A percentile compares a stretch with the other conserved stretches of the same genome.
Conservation (phyloP, 1,284 basidiomycete species). For the Boletus semigastroideus region DNA sequence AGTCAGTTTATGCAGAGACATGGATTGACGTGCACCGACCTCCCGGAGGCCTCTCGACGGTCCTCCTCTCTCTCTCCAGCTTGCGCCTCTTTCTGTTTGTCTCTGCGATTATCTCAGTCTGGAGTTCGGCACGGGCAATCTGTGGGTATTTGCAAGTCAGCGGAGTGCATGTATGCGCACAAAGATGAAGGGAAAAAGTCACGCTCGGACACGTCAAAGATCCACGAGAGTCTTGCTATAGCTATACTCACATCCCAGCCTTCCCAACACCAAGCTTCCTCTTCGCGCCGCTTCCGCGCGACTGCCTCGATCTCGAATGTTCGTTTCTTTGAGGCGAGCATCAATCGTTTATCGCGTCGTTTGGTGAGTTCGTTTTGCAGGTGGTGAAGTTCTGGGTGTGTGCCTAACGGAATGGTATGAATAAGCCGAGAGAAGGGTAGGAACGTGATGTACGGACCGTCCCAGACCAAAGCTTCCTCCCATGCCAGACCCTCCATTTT, state of each 20-base stretch:
- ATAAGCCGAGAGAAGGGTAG: conserved; percentile 4
- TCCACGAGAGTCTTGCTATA: not conserved
- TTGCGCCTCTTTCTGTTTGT: conserved; percentile 77
- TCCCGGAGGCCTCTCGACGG: conserved; percentile 70
- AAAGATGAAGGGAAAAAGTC: conserved; percentile 4
- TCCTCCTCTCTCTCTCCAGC: conserved; percentile 78
- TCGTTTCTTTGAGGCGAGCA: conserved; percentile 69
- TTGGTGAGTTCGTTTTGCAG: conserved; percentile 72
- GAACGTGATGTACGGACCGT: conserved; percentile 45
- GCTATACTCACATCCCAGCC: conserved; percentile 66
- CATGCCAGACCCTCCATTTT: conserved; percentile 79
- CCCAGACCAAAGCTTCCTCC: conserved; percentile 69
- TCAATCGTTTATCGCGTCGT: conserved; percentile 71
- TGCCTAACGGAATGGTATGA: conserved; percentile 42
- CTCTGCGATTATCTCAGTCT: conserved; percentile 81
- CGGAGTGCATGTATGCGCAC: conserved; percentile 5
- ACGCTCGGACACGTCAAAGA: conserved; percentile 1
- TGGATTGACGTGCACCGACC: conserved; percentile 38
- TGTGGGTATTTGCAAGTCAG: conserved; percentile 28
- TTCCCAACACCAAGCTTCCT: conserved; percentile 69
- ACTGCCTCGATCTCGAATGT: conserved; percentile 61
- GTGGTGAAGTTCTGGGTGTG: conserved; percentile 81
- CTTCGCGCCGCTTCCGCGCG: conserved; percentile 53
- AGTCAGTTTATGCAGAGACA: conserved; percentile 2
- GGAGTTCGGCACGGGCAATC: conserved; percentile 70